phyloP scores from a whole-genome alignment of 208 protist species.

The Naegleria gruberi region DNA sequence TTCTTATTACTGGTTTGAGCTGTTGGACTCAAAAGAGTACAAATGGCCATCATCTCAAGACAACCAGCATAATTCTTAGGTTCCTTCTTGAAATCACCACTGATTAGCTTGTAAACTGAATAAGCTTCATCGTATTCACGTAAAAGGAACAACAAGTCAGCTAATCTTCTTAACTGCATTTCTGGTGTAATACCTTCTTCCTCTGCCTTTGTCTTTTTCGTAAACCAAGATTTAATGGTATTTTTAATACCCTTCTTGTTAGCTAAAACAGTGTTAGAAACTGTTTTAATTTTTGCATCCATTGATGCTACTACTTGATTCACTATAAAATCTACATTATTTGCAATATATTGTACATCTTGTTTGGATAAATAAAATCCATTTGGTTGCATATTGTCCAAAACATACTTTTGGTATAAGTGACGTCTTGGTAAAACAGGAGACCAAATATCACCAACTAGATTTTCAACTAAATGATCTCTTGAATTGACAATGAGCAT shows the following conservation, averaged over 20 bases:
- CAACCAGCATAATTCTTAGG: neutral
- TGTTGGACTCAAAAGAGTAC: neutral
- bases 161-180: slow-evolving; percentile 10
- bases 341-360: neutral
- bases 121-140: neutral
- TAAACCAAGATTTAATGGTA: neutral
- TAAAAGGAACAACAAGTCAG: neutral
- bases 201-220: neutral
- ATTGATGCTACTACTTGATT: neutral
- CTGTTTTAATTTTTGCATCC: neutral
- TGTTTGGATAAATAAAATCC: neutral
- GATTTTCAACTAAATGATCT: neutral
- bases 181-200: neutral
- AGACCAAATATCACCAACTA: neutral
- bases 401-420: neutral
- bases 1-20: neutral
- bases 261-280: neutral
- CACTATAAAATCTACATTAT: neutral
- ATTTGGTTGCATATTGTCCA: neutral
- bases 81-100: slow-evolving; percentile 9
- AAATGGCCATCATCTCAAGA: neutral
- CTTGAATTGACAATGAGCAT: neutral
- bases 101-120: neutral
- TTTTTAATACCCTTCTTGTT: neutral
- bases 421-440: neutral